These are phyloP conservation scores for Pseudomonodictys pantanalensis DNA, from an alignment of 495 filamentous ascomycete genomes.

Conservation along the genomic window DNA sequence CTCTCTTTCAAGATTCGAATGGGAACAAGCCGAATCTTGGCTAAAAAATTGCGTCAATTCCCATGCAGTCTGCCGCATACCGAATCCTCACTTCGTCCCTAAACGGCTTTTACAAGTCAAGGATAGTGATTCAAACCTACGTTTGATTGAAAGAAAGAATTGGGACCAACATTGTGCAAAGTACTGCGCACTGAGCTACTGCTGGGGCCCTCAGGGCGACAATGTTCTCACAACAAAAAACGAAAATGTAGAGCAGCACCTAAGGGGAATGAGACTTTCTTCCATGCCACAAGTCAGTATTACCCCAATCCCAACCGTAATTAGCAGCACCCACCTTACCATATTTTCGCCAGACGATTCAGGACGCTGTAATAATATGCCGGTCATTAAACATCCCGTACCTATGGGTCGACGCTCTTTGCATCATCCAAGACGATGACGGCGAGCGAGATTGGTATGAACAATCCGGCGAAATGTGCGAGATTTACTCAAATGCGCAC, in stretches of 20 bases:
- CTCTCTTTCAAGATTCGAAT: background rate
- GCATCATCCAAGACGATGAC: background rate
- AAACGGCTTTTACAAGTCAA: background rate
- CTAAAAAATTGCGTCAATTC: background rate
- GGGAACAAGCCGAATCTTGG: background rate
- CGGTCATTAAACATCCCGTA: background rate
- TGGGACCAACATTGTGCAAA: background rate
- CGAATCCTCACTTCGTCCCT: background rate
- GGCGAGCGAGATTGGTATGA: background rate
- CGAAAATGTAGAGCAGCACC: background rate
- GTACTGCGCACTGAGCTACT: background rate
- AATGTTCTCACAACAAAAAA: background rate
- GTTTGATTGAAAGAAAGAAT: background rate
- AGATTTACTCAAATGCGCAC: background rate
- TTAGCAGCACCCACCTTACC: background rate
- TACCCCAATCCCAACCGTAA: background rate
- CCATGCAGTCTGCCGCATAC: background rate
- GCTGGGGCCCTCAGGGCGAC: background rate
- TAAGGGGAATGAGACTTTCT: background rate
- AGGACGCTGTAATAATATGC: background rate
- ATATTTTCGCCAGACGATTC: background rate
- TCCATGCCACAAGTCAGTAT: background rate
- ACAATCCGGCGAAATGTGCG: background rate
- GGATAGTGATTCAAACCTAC: background rate
- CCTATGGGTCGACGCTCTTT: conserved; percentile 2